These are phyloP conservation scores for Hippophae tibetana DNA, from an alignment of 306 rosid genomes.

Conservation along the genomic window DNA sequence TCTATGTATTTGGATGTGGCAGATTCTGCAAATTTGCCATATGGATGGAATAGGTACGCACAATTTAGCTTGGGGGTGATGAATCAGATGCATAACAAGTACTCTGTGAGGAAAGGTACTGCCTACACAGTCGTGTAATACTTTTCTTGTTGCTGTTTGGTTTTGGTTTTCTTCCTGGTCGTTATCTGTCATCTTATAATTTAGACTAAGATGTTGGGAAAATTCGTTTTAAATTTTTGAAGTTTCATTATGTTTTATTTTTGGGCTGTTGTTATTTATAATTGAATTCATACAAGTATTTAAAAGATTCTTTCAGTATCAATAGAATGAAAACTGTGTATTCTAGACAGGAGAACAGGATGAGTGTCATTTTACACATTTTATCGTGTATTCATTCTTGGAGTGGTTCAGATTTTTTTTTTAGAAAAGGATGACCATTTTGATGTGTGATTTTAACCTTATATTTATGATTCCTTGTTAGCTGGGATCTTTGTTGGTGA, in stretches of 20 bases:
- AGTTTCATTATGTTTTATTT: neutral
- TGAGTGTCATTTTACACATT: no score
- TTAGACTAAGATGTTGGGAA: neutral
- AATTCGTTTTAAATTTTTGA: neutral
- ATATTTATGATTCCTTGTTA: no score
- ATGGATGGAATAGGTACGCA: slow-evolving; percentile 89
- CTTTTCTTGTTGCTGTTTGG: neutral
- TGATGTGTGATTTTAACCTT: no score
- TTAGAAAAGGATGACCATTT: no score
- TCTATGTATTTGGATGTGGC: slow-evolving; percentile 90
- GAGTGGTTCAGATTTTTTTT: no score
- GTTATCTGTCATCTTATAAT: neutral
- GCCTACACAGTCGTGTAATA: slow-evolving; percentile 3
- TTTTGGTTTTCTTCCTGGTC: neutral
- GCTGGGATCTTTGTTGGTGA: no score
- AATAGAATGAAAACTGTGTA: no score
- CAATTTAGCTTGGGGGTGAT: slow-evolving; percentile 74
- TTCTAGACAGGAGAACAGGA: no score
- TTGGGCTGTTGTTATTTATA: neutral
- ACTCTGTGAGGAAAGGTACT: slow-evolving; percentile 71
- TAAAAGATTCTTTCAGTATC: no score
- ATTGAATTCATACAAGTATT: neutral
- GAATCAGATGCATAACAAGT: slow-evolving; percentile 58
- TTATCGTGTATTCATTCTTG: no score
- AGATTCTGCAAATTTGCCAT: slow-evolving; percentile 63